These are phyloP conservation scores for Helianthus tuberosus DNA, from an alignment of 129 eudicot species.

Conservation along the genomic window DNA sequence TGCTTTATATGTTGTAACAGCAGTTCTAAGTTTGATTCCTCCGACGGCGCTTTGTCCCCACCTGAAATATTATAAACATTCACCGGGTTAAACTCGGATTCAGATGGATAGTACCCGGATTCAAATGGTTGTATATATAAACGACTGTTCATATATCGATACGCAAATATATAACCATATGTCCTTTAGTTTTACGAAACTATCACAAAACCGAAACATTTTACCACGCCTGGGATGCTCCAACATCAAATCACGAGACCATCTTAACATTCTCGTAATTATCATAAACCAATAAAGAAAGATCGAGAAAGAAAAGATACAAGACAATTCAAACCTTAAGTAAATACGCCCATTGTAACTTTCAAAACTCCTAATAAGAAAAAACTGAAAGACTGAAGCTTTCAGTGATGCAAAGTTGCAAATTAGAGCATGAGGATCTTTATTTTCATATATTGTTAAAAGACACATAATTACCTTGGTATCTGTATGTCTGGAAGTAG, in stretches of 20 bases:
- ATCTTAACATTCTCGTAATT: background rate
- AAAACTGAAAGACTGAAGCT: background rate
- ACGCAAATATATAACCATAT: background rate
- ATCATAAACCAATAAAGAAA: background rate
- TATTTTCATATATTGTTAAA: background rate
- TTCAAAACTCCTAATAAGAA: background rate
- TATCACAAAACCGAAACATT: background rate
- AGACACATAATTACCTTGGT: constrained; percentile 53
- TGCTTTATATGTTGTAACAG: constrained; percentile 5
- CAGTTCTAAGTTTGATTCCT: constrained; percentile 7
- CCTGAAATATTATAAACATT: constrained; percentile 45
- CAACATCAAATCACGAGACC: background rate
- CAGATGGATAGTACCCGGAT: background rate
- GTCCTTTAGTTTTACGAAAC: background rate
- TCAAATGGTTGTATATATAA: background rate
- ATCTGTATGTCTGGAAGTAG: constrained; percentile 64
- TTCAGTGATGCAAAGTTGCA: background rate
- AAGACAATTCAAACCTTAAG: background rate
- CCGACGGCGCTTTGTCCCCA: constrained; percentile 79
- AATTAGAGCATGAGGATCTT: background rate
- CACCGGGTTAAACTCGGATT: background rate
- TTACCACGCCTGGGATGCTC: background rate
- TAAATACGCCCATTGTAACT: background rate
- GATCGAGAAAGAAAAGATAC: background rate
- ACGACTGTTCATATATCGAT: no score